Evolutionary conservation across 2,329 filamentous ascomycete species (phyloP), one percentile per base, ranked within the genome.

Genomic region (Monascus ruber): DNA sequence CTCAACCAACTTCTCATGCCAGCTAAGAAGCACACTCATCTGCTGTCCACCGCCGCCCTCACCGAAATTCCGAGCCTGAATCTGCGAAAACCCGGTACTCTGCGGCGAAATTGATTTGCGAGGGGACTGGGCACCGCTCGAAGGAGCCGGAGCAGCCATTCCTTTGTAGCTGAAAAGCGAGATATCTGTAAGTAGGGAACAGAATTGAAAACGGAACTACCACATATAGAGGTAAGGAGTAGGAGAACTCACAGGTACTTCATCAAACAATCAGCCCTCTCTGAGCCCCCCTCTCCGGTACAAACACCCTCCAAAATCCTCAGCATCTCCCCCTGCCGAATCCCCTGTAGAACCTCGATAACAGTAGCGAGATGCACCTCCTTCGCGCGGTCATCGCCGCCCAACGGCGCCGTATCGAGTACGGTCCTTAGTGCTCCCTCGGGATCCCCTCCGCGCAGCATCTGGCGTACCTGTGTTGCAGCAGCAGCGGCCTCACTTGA

Each of bases 1-100:
- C 56, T 98, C 91, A 4, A 96, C 86, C 46, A 95, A 76, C 75
- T 95, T 98, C 72, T 98, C 91, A 60, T 98, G 91, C 91, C 91
- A 98, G 66, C 87, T 95, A 50, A 98, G 70, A 59, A 98, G 64
- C 37, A 98, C 91, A 59, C 91, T 96, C 91, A 96, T 96, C 39
- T 82, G 83, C 41, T 87, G 81, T 29, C 85, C 84, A 45, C 85
- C 81, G 35, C 85, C 83, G 42, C 79, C 77, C 34, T 73, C 76
- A 39, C 73, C 73, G 44, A 75, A 65, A 49, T 69, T 65, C 37
- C 76, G 66, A 36, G 63, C 56, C 51, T 73, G 71, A 44, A 89
- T 76, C 65, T 95, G 89, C 55, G 83, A 88, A 68, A 95, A 95
- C 5, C 87, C 87, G 4, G 87, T 93, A 41, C 76, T 72, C 65